phyloP scores from a whole-genome alignment of 2,329 filamentous ascomycete species.

The Exophiala phaeomuriformis region DNA sequence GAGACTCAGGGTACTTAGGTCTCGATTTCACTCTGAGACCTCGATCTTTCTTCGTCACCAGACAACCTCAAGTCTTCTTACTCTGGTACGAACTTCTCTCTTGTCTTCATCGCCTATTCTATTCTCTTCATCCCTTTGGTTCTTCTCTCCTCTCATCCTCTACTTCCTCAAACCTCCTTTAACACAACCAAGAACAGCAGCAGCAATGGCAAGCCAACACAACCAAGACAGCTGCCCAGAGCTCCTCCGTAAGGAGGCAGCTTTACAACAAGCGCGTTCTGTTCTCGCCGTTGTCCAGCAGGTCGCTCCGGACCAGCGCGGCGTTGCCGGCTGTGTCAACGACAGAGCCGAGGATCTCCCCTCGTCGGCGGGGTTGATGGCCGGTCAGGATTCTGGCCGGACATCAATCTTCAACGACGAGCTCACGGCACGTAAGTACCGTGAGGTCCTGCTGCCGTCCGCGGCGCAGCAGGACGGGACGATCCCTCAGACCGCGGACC shows the following conservation, averaged over 20 bases:
- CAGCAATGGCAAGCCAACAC: background rate
- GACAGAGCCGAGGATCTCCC: constrained; percentile 1
- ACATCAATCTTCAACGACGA: constrained; percentile 9
- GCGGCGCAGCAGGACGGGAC: constrained; percentile 24
- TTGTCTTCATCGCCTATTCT: background rate
- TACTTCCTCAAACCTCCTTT: background rate
- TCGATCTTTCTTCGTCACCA: constrained; percentile 6
- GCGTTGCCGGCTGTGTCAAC: constrained; percentile 1
- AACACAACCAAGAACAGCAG: background rate
- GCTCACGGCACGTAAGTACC: constrained; percentile 13
- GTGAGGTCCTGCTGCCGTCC: constrained; percentile 7
- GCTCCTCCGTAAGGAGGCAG: background rate
- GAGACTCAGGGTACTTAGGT: background rate
- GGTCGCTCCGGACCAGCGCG: constrained; percentile 1
- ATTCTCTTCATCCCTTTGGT: too few relatives aligned
- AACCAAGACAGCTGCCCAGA: constrained; percentile 3
- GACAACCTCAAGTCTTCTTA: constrained; percentile 4
- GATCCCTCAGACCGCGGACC: constrained; percentile 25
- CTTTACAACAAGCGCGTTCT: background rate
- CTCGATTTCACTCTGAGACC: background rate
- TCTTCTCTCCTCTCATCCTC: background rate
- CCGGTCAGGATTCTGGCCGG: background rate
- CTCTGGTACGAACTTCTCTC: background rate
- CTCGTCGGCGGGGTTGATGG: constrained; percentile 5
- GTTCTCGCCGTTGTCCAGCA: background rate